Conservation (phyloP, 2,329 filamentous ascomycete species). For the Knufia fluminis region DNA sequence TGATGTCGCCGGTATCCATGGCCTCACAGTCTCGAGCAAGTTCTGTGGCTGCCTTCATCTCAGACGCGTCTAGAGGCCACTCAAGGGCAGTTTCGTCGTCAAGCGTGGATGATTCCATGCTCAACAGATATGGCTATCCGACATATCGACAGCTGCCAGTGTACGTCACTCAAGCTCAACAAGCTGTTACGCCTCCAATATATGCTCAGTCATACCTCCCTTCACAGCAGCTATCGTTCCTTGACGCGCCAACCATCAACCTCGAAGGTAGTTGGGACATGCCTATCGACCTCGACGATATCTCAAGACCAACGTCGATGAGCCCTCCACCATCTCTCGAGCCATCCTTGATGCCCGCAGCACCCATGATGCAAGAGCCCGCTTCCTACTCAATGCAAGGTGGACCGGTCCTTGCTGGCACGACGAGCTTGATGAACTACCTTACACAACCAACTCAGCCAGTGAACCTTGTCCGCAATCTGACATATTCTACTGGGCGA, state of each 20-base stretch:
- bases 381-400: neutral
- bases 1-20: slow-evolving; percentile 39
- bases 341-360: slow-evolving; percentile 2
- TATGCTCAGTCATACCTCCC: slow-evolving; percentile 20
- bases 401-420: slow-evolving; percentile 21
- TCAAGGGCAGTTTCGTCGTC: slow-evolving; percentile 57
- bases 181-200: slow-evolving; percentile 28
- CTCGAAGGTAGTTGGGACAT: slow-evolving; percentile 26
- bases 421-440: slow-evolving; percentile 67
- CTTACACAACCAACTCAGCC: slow-evolving; percentile 72
- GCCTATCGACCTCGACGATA: slow-evolving; percentile 19
- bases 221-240: slow-evolving; percentile 23
- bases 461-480: slow-evolving; percentile 68
- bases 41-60: slow-evolving; percentile 20
- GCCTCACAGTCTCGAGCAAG: slow-evolving; percentile 23
- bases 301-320: slow-evolving; percentile 34
- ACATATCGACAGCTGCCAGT: slow-evolving; percentile 68
- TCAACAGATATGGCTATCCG: slow-evolving; percentile 70
- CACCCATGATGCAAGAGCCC: slow-evolving; percentile 9
- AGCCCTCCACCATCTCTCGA: slow-evolving; percentile 32
- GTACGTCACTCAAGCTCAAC: slow-evolving; percentile 40
- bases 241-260: slow-evolving; percentile 31
- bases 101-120: slow-evolving; percentile 55
- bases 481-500: slow-evolving; percentile 59
- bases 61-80: slow-evolving; percentile 30